Percentiles rank a stretch among this genome's conserved stretches.
phyloP scores from a whole-genome alignment of 1,139 yeast genomes.

The Nakaseomyces bracarensis region DNA sequence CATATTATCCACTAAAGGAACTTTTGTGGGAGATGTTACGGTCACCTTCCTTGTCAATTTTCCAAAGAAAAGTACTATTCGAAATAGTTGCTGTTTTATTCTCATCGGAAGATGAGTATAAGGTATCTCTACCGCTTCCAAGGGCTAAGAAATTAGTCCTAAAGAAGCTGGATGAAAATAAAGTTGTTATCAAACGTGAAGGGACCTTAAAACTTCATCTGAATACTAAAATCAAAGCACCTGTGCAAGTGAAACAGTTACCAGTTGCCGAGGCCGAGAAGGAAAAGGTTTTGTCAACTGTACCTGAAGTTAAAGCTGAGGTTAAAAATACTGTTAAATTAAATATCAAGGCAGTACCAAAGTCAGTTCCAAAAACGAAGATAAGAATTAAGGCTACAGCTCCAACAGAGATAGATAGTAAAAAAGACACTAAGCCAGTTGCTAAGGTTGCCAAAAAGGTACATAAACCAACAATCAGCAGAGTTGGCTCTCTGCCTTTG shows the following conservation, averaged over 20 bases:
- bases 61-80: slow-evolving; percentile 55
- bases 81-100: slow-evolving; percentile 60
- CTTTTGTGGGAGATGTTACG: slow-evolving; percentile 68
- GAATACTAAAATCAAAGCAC: slow-evolving; percentile 3
- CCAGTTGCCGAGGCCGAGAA: slow-evolving; percentile 8
- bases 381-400: slow-evolving; percentile 8
- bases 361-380: slow-evolving; percentile 1
- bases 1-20: slow-evolving; percentile 52
- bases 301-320: not conserved
- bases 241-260: slow-evolving; percentile 12
- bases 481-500: slow-evolving; percentile 28
- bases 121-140: slow-evolving; percentile 60
- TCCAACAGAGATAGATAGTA: not conserved
- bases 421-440: slow-evolving; percentile 7
- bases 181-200: slow-evolving; percentile 31
- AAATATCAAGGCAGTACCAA: not conserved
- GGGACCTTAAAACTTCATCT: slow-evolving; percentile 33
- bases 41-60: slow-evolving; percentile 48
- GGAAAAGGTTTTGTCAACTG: slow-evolving; percentile 10
- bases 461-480: slow-evolving; percentile 18
- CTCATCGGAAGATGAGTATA: slow-evolving; percentile 51
- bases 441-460: slow-evolving; percentile 10
- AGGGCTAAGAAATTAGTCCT: slow-evolving; percentile 59
- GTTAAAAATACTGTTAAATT: not conserved
- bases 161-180: slow-evolving; percentile 33